Conservation (phyloP, 164 flowering plant genomes). For the Kingdonia uniflora region DNA sequence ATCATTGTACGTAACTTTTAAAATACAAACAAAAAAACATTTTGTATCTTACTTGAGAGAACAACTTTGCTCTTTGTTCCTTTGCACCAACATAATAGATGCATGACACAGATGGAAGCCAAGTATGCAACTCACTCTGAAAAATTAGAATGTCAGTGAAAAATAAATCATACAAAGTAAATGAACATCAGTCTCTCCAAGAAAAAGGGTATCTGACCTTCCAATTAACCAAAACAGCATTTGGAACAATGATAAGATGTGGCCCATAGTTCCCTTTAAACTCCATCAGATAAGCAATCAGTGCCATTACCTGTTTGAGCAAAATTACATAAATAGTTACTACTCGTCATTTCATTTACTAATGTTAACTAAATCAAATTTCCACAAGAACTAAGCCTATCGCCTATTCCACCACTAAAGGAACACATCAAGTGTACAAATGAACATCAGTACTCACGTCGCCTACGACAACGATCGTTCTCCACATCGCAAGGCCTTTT, state of each 20-base stretch:
- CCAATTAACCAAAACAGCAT: conserved; percentile 99
- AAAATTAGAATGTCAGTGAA: conserved; percentile 10
- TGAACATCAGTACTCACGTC: no score
- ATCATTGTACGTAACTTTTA: neutral
- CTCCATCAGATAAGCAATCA: conserved; percentile 98
- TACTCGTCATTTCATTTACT: no score
- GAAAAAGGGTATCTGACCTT: conserved; percentile 43
- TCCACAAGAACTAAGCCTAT: no score
- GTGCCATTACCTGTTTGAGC: conserved; percentile 78
- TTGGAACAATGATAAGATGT: conserved; percentile 97
- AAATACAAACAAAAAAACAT: neutral
- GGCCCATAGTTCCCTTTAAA: conserved; percentile 99
- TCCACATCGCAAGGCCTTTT: no score
- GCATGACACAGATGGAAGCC: conserved; percentile 94
- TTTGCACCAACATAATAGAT: conserved; percentile 91
- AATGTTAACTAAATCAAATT: no score
- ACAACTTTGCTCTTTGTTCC: conserved; percentile 85
- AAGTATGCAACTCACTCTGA: conserved; percentile 91
- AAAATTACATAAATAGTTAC: neutral
- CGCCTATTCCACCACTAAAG: no score
- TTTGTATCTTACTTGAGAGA: conserved; percentile 65
- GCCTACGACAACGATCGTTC: no score
- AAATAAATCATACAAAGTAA: neutral
- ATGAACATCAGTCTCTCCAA: neutral
- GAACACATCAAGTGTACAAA: no score